phyloP scores from a whole-genome alignment of 352 stramenopile species.

The Lagenidium giganteum region DNA sequence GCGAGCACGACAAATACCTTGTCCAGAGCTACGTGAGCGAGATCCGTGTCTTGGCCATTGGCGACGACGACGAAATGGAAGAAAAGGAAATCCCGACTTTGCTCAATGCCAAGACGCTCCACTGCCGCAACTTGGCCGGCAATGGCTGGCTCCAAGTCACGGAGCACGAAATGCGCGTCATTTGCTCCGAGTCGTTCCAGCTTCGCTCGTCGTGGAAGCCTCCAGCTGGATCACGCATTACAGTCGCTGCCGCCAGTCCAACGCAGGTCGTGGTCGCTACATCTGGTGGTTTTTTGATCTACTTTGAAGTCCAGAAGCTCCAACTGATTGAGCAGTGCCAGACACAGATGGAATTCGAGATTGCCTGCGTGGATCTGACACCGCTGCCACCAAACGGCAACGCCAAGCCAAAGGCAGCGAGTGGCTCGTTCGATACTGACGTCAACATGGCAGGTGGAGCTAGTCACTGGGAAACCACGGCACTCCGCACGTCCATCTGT shows the following conservation, averaged over 20 bases:
- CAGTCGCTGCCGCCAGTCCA: constrained; percentile 79
- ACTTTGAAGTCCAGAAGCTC: constrained; percentile 77
- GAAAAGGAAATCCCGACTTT: constrained; percentile 90
- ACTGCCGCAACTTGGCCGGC: constrained; percentile 90
- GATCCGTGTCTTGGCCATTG: constrained; percentile 94
- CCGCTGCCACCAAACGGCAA: constrained; percentile 28
- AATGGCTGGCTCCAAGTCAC: constrained; percentile 94
- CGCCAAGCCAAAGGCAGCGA: constrained; percentile 8
- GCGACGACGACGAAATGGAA: constrained; percentile 86
- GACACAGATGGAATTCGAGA: constrained; percentile 89
- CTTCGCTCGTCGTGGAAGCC: constrained; percentile 78
- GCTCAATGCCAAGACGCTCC: constrained; percentile 86
- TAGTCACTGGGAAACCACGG: constrained; percentile 52
- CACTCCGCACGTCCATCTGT: constrained; percentile 54
- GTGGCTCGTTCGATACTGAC: too few species aligned
- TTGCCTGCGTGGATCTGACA: constrained; percentile 92
- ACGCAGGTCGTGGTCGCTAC: constrained; percentile 92
- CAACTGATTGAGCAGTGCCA: constrained; percentile 59
- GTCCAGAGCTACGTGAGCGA: constrained; percentile 96
- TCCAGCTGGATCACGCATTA: constrained; percentile 59
- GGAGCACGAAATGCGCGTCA: constrained; percentile 86
- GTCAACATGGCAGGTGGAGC: constrained; percentile 47
- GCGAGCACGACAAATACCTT: constrained; percentile 92
- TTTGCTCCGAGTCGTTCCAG: constrained; percentile 60
- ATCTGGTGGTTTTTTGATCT: constrained; percentile 85